Percentiles rank a stretch among this genome's conserved stretches.
Conservation (phyloP, 768 basidiomycete species). For the Podaxis carcinomalis region DNA sequence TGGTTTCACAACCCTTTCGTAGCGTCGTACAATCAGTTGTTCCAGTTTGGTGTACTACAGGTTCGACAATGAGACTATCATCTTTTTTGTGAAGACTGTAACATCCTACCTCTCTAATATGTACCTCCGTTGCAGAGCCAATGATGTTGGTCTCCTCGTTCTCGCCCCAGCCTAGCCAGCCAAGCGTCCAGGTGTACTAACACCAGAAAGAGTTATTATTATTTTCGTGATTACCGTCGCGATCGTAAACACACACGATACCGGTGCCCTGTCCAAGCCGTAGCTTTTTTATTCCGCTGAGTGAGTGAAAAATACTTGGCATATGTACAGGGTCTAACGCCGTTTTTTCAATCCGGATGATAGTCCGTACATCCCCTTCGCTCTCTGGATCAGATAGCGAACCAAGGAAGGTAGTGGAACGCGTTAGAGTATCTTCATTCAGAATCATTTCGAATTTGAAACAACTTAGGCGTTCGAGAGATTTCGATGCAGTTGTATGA, state of each 20-base stretch:
- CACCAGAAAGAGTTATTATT: conserved; percentile 4
- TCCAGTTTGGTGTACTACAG: conserved; percentile 75
- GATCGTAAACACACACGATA: conserved; percentile 42
- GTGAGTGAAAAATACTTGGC: conserved; percentile 29
- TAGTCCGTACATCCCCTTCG: conserved; percentile 36
- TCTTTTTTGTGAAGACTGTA: background rate
- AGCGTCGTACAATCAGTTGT: conserved; percentile 65
- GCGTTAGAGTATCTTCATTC: conserved; percentile 60
- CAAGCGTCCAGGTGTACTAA: conserved; percentile 82
- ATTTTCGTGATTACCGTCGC: background rate
- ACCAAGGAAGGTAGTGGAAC: conserved; percentile 66
- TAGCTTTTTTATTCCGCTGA: conserved; percentile 36
- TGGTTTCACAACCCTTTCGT: conserved; percentile 64
- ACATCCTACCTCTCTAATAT: conserved; percentile 69
- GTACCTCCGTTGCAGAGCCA: conserved; percentile 84
- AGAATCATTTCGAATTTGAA: conserved; percentile 56
- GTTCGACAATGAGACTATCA: background rate
- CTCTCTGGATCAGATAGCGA: conserved; percentile 36
- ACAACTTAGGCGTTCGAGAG: conserved; percentile 30
- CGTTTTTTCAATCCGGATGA: conserved; percentile 78
- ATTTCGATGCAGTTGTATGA: conserved; percentile 26
- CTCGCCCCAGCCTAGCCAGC: conserved; percentile 50
- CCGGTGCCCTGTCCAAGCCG: conserved; percentile 58
- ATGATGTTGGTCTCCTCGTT: conserved; percentile 77
- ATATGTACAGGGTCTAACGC: conserved; percentile 46